Evolutionary conservation across 2,329 filamentous ascomycete species (phyloP).

Genomic region (Sarocladiaceae sp.): DNA sequence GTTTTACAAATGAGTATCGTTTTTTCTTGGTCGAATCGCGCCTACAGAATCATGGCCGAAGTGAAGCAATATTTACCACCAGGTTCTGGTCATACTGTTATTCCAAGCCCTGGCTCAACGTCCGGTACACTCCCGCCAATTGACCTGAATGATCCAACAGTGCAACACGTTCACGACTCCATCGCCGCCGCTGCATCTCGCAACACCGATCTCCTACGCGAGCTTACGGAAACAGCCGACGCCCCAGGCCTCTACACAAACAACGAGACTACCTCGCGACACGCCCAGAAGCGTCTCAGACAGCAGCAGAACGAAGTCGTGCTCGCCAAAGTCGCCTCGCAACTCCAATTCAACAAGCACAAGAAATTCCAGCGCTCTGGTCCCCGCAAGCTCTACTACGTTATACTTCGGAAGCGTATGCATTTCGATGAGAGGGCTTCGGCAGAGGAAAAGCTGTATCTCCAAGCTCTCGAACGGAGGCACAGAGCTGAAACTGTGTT

Average conservation of each 20-base stretch:
- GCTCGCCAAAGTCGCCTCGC: conserved; percentile 7
- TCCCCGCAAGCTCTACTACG: conserved; percentile 11
- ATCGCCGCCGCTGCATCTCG: neutral
- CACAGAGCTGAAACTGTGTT: conserved; percentile 9
- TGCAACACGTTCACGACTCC: neutral
- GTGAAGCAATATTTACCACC: too few relatives aligned
- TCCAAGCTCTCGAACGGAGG: conserved; percentile 10
- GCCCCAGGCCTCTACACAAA: conserved; percentile 7
- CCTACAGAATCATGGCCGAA: too few relatives aligned
- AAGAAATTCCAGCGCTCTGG: conserved; percentile 12
- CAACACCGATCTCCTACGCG: conserved; percentile 10
- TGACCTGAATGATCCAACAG: neutral
- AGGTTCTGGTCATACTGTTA: too few relatives aligned
- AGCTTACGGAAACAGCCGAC: conserved; percentile 10
- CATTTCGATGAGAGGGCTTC: conserved; percentile 4
- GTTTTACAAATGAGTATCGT: too few relatives aligned
- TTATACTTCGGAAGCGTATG: neutral
- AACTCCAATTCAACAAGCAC: conserved; percentile 11
- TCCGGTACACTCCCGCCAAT: too few relatives aligned
- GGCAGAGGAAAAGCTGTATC: conserved; percentile 11
- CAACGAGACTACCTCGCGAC: conserved; percentile 11
- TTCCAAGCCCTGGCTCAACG: too few relatives aligned
- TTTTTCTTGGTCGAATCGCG: too few relatives aligned
- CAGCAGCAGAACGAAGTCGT: conserved; percentile 10
- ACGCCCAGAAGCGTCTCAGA: conserved; percentile 11